Base-by-base conservation (phyloP, 371 early-diverging fungal species). In the Syncephalastrum monosporum region DNA sequence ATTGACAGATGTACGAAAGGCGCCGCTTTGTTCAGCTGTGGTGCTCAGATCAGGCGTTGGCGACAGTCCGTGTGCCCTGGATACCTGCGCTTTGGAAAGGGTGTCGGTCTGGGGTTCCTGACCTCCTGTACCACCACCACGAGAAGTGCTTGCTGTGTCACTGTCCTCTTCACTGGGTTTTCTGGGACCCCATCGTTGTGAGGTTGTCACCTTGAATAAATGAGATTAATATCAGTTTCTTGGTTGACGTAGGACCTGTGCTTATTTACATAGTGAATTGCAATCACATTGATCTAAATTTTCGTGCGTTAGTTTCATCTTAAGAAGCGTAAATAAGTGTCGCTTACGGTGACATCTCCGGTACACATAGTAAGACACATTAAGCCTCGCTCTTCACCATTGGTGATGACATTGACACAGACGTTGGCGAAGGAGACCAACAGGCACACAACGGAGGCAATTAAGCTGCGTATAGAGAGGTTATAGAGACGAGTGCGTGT, bases 321-420 rank as follows among this genome's bases (percentile, higher is more conserved):
- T 12, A 33, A 33, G 10, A 33, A 33, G 38, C 7, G 2, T 6
- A 29, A 4, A 33, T 33, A 33, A 10, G 38, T 12, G 38, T 10
- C 10, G 12, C 38, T 64, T 68, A 74, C 67, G 1, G 84, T 83
- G 15, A 83, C 81, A 62, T 83, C 82, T 6, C 77, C 50, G 3
- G 81, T 83, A 59, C 83, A 82, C 46, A 68, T 67, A 3, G 75
- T 75, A 6, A 82, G 54, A 52, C 83, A 82, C 23, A 77, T 64
- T 24, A 82, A 42, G 4, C 81, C 84, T 17, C 84, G 69, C 55
- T 82, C 72, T 50, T 72, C 64, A 5, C 84, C 82, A 12, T 68
- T 60, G 15, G 73, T 71, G 46, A 75, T 67, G 1, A 81, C 76
- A 5, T 82, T 59, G 3, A 67, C 58, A 5, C 77, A 42, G 3